Evolutionary conservation across 1,284 basidiomycete species (phyloP).

Genomic region (Cronartium ribicola): DNA sequence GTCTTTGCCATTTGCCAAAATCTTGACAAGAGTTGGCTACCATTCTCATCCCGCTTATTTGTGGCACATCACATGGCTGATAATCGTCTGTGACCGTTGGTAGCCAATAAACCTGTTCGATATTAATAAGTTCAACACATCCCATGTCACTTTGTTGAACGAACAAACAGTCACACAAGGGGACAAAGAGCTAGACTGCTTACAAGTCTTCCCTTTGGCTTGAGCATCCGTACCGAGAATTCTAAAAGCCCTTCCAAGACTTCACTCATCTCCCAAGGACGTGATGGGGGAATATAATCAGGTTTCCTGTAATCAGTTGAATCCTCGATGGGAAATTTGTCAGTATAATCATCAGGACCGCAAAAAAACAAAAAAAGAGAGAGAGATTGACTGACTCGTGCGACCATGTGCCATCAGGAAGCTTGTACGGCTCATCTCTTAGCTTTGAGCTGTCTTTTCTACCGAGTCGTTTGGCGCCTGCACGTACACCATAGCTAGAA

Average conservation of each 20-base stretch:
- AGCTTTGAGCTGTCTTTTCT: conserved; percentile 55
- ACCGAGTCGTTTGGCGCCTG: conserved; percentile 90
- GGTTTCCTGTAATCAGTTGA: conserved; percentile 44
- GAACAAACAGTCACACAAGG: neutral
- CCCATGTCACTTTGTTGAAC: neutral
- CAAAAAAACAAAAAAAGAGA: neutral
- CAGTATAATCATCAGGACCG: neutral
- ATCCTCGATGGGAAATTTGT: neutral
- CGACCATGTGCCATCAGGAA: conserved; percentile 49
- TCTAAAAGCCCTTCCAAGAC: conserved; percentile 50
- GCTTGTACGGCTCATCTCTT: conserved; percentile 48
- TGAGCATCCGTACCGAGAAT: conserved; percentile 76
- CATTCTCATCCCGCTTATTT: conserved; percentile 76
- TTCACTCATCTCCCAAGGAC: conserved; percentile 49
- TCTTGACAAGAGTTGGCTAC: conserved; percentile 86
- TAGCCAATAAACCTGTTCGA: conserved; percentile 54
- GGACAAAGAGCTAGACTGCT: neutral
- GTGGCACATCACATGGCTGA: conserved; percentile 71
- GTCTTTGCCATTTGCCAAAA: conserved; percentile 90
- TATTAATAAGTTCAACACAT: neutral
- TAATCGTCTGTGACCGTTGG: conserved; percentile 89
- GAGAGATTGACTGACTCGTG: conserved; percentile 42
- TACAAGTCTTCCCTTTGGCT: conserved; percentile 79
- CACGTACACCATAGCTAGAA: conserved; percentile 75
- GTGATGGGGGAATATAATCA: conserved; percentile 52